Evolutionary conservation across 768 basidiomycete species (phyloP).

Genomic region (Asterophora lycoperdoides): DNA sequence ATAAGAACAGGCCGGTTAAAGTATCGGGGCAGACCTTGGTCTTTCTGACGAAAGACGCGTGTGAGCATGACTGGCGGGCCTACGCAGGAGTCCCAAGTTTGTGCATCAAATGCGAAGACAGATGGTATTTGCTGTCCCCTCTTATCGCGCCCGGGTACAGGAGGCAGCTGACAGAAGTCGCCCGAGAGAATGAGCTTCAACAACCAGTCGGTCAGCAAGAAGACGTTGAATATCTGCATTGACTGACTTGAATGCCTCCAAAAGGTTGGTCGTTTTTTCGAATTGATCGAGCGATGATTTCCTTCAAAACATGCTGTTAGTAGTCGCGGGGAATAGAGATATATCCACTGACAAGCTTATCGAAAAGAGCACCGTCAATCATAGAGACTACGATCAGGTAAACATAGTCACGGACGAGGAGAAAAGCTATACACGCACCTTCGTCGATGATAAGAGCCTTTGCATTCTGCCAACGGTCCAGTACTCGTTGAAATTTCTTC

Average conservation of each 20-base stretch:
- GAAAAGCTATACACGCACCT: slow-evolving; percentile 40
- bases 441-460: slow-evolving; percentile 80
- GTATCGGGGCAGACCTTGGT: slow-evolving; percentile 47
- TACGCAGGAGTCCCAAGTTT: slow-evolving; percentile 67
- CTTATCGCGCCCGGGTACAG: slow-evolving; percentile 53
- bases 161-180: slow-evolving; percentile 90
- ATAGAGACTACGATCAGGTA: slow-evolving; percentile 68
- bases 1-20: not conserved
- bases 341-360: slow-evolving; percentile 58
- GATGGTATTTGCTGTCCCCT: slow-evolving; percentile 46
- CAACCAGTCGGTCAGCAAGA: not conserved
- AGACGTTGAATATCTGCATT: not conserved
- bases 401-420: not conserved
- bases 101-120: slow-evolving; percentile 76
- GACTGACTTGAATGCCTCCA: slow-evolving; percentile 76
- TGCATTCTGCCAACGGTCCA: slow-evolving; percentile 59
- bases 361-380: slow-evolving; percentile 78
- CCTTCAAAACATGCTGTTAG: slow-evolving; percentile 37
- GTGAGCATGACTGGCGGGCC: slow-evolving; percentile 51
- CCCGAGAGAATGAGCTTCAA: slow-evolving; percentile 77
- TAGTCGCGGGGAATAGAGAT: not conserved
- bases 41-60: slow-evolving; percentile 85
- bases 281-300: slow-evolving; percentile 56
- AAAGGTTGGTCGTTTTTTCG: slow-evolving; percentile 57
- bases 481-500: slow-evolving; percentile 32